Evolutionary conservation across 2,329 filamentous ascomycete genomes (phyloP).

Genomic region (Teratosphaeria viscida): DNA sequence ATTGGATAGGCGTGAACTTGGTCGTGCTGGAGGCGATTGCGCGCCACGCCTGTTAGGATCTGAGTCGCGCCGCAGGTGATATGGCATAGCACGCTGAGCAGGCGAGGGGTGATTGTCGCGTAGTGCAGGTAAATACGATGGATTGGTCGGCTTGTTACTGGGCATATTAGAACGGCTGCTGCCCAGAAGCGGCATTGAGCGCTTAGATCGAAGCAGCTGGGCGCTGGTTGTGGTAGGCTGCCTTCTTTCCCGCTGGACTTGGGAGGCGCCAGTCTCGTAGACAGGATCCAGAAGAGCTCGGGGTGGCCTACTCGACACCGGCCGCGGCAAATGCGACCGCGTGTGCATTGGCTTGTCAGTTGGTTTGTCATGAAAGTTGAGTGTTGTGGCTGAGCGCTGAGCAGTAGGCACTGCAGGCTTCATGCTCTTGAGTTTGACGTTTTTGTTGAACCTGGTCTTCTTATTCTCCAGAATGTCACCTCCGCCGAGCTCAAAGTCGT

Average conservation of each 20-base stretch:
- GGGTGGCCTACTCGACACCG: conserved; percentile 44
- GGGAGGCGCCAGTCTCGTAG: conserved; percentile 75
- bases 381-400: conserved; percentile 61
- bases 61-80: conserved; percentile 72
- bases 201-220: conserved; percentile 48
- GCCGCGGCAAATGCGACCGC: conserved; percentile 67
- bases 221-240: conserved; percentile 44
- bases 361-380: conserved; percentile 80
- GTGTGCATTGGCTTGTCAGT: conserved; percentile 27
- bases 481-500: conserved; percentile 76
- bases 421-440: conserved; percentile 74
- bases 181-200: conserved; percentile 50
- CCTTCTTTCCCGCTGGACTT: conserved; percentile 47
- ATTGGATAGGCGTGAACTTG: conserved; percentile 39
- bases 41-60: conserved; percentile 45
- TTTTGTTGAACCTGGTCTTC: conserved; percentile 79
- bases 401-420: conserved; percentile 51
- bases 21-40: conserved; percentile 35
- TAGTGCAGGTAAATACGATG: not conserved
- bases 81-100: conserved; percentile 50
- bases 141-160: conserved; percentile 51
- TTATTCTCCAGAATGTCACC: conserved; percentile 65
- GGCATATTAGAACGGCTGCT: conserved; percentile 32
- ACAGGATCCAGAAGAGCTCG: conserved; percentile 75
- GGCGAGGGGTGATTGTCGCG: conserved; percentile 44